Percentiles rank a stretch among this genome's conserved stretches.
These are phyloP conservation scores for Didymellaceae sp. DNA, from an alignment of 2,329 filamentous ascomycete species.

Conservation along the genomic window DNA sequence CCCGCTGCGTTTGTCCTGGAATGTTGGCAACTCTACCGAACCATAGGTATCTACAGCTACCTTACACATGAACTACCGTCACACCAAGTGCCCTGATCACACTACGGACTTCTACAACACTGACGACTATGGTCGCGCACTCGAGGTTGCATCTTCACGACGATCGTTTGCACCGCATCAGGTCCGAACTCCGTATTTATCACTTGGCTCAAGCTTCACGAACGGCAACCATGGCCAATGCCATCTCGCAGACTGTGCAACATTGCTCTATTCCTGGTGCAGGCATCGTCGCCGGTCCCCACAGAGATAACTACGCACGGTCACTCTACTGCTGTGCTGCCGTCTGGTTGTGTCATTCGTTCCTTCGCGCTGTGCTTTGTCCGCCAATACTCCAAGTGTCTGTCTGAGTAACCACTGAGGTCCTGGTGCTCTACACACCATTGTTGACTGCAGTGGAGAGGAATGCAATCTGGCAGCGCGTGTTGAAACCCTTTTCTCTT, in stretches of 20 bases:
- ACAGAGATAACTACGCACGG: slow-evolving; percentile 17
- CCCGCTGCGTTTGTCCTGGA: slow-evolving; percentile 1
- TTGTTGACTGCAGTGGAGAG: background rate
- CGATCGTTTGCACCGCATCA: slow-evolving; percentile 1
- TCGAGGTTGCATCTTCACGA: background rate
- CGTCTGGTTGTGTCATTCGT: slow-evolving; percentile 16
- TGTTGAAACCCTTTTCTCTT: slow-evolving; percentile 3
- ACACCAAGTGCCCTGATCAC: background rate
- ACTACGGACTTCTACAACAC: slow-evolving; percentile 3
- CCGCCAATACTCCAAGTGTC: slow-evolving; percentile 9
- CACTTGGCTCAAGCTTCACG: slow-evolving; percentile 4
- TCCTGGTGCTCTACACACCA: slow-evolving; percentile 10
- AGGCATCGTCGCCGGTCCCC: slow-evolving; percentile 16
- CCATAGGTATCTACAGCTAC: background rate
- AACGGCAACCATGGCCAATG: slow-evolving; percentile 11
- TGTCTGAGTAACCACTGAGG: slow-evolving; percentile 8
- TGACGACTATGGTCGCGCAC: background rate
- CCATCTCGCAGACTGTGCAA: slow-evolving; percentile 17
- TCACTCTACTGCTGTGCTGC: slow-evolving; percentile 6
- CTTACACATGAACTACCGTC: slow-evolving; percentile 1
- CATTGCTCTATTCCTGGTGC: slow-evolving; percentile 16
- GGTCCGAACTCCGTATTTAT: slow-evolving; percentile 14
- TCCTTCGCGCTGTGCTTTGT: slow-evolving; percentile 8
- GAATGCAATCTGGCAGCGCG: slow-evolving; percentile 7
- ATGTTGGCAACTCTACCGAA: slow-evolving; percentile 16